Evolutionary conservation across 139 green algal species (phyloP).

Genomic region (Tetradesmus obliquus): DNA sequence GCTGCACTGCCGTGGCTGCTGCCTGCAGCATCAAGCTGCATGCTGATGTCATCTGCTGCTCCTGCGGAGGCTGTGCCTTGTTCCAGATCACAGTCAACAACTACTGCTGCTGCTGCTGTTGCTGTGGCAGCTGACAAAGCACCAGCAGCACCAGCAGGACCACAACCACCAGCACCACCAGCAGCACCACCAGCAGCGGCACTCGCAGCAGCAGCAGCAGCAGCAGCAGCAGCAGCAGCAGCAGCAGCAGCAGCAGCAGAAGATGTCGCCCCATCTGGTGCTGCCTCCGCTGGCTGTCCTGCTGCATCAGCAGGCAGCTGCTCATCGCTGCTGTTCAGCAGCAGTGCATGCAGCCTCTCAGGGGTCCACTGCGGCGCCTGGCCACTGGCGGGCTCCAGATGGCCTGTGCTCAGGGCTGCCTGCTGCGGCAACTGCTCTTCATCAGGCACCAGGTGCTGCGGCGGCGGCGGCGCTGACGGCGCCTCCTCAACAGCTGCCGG

Average conservation of each 20-base stretch:
- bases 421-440: neutral
- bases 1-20: neutral
- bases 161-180: neutral
- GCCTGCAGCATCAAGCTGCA: neutral
- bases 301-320: neutral
- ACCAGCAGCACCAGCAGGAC: too few species aligned
- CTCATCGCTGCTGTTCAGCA: neutral
- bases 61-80: neutral
- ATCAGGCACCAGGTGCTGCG: neutral
- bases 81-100: neutral
- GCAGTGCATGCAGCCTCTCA: neutral
- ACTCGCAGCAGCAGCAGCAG: neutral
- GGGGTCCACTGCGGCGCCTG: neutral
- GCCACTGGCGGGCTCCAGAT: neutral
- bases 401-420: neutral
- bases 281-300: too few species aligned
- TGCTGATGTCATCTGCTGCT: neutral
- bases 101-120: slow-evolving; percentile 6
- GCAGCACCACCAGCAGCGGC: neutral
- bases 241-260: neutral
- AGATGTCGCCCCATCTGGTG: neutral
- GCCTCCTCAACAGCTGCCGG: neutral
- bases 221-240: neutral
- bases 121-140: neutral
- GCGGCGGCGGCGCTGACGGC: too few species aligned